Percentiles rank a stretch among this genome's conserved stretches.
Conservation (phyloP, 1,284 basidiomycete genomes). For the Marasmius tenuissimus region DNA sequence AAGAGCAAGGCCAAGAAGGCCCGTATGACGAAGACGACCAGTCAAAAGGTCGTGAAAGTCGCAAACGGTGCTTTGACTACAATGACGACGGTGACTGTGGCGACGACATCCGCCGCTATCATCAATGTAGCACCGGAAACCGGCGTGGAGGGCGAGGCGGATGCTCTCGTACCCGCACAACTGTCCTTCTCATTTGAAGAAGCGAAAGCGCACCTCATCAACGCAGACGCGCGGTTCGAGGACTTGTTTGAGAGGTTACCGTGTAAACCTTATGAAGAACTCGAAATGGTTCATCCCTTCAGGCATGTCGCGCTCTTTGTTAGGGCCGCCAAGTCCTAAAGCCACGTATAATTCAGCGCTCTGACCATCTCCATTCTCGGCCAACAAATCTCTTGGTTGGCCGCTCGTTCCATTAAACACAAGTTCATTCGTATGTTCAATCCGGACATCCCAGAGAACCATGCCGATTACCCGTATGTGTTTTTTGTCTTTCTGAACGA, state of each 20-base stretch:
- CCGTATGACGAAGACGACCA: conserved; percentile 3
- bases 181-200: conserved; percentile 76
- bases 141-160: neutral
- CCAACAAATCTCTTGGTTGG: conserved; percentile 91
- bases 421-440: conserved; percentile 79
- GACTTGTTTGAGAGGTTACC: conserved; percentile 63
- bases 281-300: conserved; percentile 76
- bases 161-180: conserved; percentile 53
- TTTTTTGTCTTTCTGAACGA: neutral
- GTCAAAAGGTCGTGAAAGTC: neutral
- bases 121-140: conserved; percentile 3
- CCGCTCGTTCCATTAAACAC: conserved; percentile 84
- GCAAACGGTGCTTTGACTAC: neutral
- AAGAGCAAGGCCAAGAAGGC: conserved; percentile 12
- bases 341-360: conserved; percentile 36
- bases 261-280: conserved; percentile 75
- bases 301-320: conserved; percentile 38
- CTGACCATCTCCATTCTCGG: conserved; percentile 73
- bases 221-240: conserved; percentile 70
- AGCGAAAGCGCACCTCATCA: conserved; percentile 71
- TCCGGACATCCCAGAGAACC: conserved; percentile 68
- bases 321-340: neutral
- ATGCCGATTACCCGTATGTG: conserved; percentile 39
- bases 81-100: neutral
- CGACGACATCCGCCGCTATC: neutral